These are phyloP conservation scores for Monosporascus sp. DNA, from an alignment of 2,329 filamentous ascomycete genomes.

Conservation along the genomic window DNA sequence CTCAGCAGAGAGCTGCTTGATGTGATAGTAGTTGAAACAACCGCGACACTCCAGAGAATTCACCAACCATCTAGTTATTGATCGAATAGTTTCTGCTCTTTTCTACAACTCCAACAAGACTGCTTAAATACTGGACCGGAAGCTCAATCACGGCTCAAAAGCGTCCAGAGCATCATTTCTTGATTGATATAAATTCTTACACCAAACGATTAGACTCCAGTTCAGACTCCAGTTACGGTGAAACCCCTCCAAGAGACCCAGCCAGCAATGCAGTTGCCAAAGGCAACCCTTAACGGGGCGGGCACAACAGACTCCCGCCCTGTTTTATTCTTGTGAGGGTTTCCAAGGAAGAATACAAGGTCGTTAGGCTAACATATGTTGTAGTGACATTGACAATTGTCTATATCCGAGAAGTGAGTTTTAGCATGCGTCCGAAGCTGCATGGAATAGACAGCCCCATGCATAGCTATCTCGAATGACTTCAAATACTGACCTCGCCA, in stretches of 20 bases:
- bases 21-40: too few relatives aligned
- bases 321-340: conserved; percentile 41
- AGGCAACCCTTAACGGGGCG: conserved; percentile 14
- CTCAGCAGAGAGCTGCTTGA: too few relatives aligned
- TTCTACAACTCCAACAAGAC: not conserved
- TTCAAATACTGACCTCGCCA: too few relatives aligned
- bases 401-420: conserved; percentile 78
- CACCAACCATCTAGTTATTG: not conserved
- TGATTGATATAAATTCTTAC: not conserved
- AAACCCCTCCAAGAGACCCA: not conserved
- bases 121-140: not conserved
- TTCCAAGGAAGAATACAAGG: not conserved
- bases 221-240: not conserved
- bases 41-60: not conserved
- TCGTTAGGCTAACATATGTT: conserved; percentile 36
- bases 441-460: too few relatives aligned
- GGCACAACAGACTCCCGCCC: conserved; percentile 16
- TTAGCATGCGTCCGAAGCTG: not conserved
- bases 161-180: not conserved
- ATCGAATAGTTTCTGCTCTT: not conserved
- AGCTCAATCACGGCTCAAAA: not conserved
- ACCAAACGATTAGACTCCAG: not conserved
- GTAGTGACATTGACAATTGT: conserved; percentile 98
- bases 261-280: conserved; percentile 22
- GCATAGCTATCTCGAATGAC: too few relatives aligned